A percentile compares a stretch with the other conserved stretches of the same genome.
phyloP scores from a whole-genome alignment of 2,329 filamentous ascomycete genomes.

The Colletotrichum incanum region DNA sequence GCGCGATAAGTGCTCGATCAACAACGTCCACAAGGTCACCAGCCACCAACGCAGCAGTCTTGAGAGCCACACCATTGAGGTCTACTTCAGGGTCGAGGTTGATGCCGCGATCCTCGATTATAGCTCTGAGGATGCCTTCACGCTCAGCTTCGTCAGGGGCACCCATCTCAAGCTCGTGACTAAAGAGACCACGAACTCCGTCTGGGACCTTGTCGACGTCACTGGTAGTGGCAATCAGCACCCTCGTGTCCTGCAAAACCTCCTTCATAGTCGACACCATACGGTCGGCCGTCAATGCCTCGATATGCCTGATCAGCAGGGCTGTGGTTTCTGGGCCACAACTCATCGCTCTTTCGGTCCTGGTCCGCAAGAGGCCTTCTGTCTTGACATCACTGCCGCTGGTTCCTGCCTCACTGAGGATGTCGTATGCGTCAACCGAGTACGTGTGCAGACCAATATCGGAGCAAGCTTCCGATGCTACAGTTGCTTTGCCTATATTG shows the following conservation, averaged over 20 bases:
- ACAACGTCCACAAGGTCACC: slow-evolving; percentile 96
- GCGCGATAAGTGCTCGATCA: slow-evolving; percentile 87
- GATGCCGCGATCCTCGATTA: slow-evolving; percentile 83
- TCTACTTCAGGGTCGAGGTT: slow-evolving; percentile 88
- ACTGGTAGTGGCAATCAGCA: slow-evolving; percentile 93
- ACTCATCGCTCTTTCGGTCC: slow-evolving; percentile 89
- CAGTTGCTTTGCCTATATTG: slow-evolving; percentile 90
- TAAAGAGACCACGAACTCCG: slow-evolving; percentile 90
- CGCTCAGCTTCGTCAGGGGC: slow-evolving; percentile 94
- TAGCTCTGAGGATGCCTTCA: slow-evolving; percentile 86
- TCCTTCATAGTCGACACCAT: slow-evolving; percentile 90
- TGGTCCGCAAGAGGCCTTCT: slow-evolving; percentile 88
- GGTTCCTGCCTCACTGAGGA: slow-evolving; percentile 90
- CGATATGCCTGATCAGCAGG: slow-evolving; percentile 89
- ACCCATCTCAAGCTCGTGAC: slow-evolving; percentile 93
- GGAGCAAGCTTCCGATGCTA: slow-evolving; percentile 83
- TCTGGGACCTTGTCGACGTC: slow-evolving; percentile 96
- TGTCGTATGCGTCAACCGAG: slow-evolving; percentile 91
- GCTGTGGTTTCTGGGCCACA: slow-evolving; percentile 89
- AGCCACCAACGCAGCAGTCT: slow-evolving; percentile 95
- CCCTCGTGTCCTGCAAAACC: slow-evolving; percentile 82
- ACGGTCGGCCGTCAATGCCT: slow-evolving; percentile 90
- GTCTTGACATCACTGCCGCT: slow-evolving; percentile 95
- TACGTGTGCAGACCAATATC: slow-evolving; percentile 95
- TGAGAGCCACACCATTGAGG: slow-evolving; percentile 87